A percentile compares a stretch with the other conserved stretches of the same genome.
Conservation (phyloP, 371 early-diverging fungal species). For the Quaeritorhiza haematococci region DNA sequence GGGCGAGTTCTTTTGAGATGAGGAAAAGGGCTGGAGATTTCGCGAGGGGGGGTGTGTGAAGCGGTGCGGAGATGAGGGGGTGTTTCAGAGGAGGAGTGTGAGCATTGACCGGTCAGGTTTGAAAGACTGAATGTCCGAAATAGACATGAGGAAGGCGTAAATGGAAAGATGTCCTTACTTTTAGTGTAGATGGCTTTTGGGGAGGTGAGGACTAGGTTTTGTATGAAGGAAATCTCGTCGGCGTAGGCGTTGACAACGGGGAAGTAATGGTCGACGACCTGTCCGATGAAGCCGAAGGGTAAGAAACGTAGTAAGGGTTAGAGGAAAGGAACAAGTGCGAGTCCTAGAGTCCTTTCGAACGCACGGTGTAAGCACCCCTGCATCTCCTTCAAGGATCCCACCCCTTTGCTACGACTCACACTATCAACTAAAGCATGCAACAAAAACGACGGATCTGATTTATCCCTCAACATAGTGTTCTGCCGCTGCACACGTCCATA, state of each 20-base stretch:
- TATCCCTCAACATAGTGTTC: slow-evolving; percentile 23
- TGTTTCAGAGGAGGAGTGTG: no score
- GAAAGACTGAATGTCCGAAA: neutral
- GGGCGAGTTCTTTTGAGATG: neutral
- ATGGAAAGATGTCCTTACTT: neutral
- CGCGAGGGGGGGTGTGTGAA: no score
- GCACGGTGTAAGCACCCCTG: no score
- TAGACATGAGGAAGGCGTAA: neutral
- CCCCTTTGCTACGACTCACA: no score
- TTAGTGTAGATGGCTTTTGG: slow-evolving; percentile 2
- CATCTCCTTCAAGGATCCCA: no score
- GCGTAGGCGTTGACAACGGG: neutral
- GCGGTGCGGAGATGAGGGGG: no score
- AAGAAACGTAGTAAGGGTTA: no score
- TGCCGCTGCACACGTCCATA: slow-evolving; percentile 14
- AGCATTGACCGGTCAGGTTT: no score
- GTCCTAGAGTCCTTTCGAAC: no score
- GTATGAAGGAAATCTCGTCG: neutral
- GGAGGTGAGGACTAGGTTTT: neutral
- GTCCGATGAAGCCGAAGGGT: no score
- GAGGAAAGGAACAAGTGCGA: no score
- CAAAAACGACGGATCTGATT: slow-evolving; percentile 34
- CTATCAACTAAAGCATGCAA: slow-evolving; percentile 37
- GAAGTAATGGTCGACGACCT: neutral
- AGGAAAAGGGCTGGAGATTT: no score